Conservation (phyloP, 257 asterid species). For the Solanum pinnatisectum region DNA sequence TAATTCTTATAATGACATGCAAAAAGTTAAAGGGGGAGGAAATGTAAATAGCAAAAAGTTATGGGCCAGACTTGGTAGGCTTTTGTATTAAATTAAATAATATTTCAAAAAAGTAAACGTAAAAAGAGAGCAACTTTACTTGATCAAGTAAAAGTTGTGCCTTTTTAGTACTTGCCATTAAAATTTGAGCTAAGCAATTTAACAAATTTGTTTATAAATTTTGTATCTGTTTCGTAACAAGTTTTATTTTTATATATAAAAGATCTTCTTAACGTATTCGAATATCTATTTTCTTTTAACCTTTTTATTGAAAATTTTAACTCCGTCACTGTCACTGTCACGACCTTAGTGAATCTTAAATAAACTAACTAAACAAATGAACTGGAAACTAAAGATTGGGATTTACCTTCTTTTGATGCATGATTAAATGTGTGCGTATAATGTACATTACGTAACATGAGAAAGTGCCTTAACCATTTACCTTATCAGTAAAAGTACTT, state of each 20-base stretch:
- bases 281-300: fast-evolving
- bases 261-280: neutral
- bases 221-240: neutral
- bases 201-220: neutral
- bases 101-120: neutral
- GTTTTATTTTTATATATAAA: neutral
- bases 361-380: neutral
- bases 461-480: neutral
- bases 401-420: neutral
- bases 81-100: neutral
- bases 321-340: fast-evolving
- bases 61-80: neutral
- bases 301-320: too few species aligned
- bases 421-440: neutral
- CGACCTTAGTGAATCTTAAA: too few species aligned
- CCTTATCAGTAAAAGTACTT: neutral
- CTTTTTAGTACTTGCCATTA: neutral
- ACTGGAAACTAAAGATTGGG: neutral
- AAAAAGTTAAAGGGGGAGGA: neutral
- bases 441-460: neutral
- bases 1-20: neutral
- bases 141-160: neutral
- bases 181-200: neutral
- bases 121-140: neutral
- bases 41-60: neutral